A percentile compares a stretch with the other conserved stretches of the same genome.
Conservation (phyloP, 768 basidiomycete species). For the Hericium coralloides region DNA sequence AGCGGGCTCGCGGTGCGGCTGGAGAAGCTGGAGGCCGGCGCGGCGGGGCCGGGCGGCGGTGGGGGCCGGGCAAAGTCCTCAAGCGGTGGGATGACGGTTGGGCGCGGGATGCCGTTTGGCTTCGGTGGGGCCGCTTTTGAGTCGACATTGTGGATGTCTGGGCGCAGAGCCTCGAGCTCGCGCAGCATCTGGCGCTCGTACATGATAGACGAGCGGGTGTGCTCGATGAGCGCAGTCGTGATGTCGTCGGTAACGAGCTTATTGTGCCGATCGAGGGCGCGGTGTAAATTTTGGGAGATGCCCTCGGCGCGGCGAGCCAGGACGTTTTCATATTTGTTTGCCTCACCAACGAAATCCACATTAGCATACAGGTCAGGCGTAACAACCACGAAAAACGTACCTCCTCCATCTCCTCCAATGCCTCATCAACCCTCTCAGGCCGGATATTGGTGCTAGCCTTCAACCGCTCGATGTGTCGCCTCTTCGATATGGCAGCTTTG, state of each 20-base stretch:
- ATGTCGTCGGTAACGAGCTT: slow-evolving; percentile 87
- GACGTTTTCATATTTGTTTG: slow-evolving; percentile 80
- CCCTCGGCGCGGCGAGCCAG: slow-evolving; percentile 82
- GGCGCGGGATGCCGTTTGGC: slow-evolving; percentile 47
- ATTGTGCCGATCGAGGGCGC: slow-evolving; percentile 77
- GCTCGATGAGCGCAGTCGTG: slow-evolving; percentile 82
- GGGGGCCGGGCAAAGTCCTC: slow-evolving; percentile 45
- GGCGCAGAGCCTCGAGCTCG: slow-evolving; percentile 78
- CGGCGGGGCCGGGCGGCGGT: slow-evolving; percentile 6
- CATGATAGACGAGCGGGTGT: slow-evolving; percentile 85
- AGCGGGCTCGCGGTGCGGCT: slow-evolving; percentile 13
- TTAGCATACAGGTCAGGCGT: neutral
- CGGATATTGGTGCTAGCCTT: slow-evolving; percentile 82
- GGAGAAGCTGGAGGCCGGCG: slow-evolving; percentile 13
- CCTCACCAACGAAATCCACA: slow-evolving; percentile 35
- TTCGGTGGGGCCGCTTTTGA: slow-evolving; percentile 42
- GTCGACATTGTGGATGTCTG: slow-evolving; percentile 63
- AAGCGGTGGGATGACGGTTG: slow-evolving; percentile 49
- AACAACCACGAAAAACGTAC: slow-evolving; percentile 28
- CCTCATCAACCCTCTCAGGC: slow-evolving; percentile 82
- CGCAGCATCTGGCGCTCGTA: slow-evolving; percentile 84
- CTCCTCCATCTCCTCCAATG: slow-evolving; percentile 89
- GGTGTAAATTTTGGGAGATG: slow-evolving; percentile 90
- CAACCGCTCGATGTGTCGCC: slow-evolving; percentile 82
- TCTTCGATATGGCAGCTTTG: slow-evolving; percentile 88